A percentile compares a stretch with the other conserved stretches of the same genome.
Evolutionary conservation across 768 basidiomycete genomes (phyloP).

Genomic region (Trametes maxima): DNA sequence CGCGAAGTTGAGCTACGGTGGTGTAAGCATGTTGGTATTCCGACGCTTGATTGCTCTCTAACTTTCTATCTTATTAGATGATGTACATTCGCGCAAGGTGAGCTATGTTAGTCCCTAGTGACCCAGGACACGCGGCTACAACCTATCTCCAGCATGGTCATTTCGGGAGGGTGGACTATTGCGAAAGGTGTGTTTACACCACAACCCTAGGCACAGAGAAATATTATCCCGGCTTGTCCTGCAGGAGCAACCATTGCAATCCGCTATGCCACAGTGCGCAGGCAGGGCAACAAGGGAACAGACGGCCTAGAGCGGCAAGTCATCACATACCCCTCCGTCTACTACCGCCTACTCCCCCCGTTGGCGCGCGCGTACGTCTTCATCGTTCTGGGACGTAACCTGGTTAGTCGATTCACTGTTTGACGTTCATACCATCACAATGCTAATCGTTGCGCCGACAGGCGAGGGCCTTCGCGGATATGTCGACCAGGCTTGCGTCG

Average conservation of each 20-base stretch:
- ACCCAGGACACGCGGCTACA: neutral
- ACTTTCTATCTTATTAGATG: conserved; percentile 49
- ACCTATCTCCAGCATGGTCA: conserved; percentile 56
- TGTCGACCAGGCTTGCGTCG: conserved; percentile 50
- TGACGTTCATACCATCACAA: neutral
- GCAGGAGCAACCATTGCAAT: conserved; percentile 64
- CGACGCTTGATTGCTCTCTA: neutral
- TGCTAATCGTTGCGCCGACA: conserved; percentile 29
- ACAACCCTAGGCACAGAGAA: neutral
- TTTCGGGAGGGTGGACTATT: conserved; percentile 59
- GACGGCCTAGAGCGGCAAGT: conserved; percentile 65
- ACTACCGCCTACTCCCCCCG: conserved; percentile 72
- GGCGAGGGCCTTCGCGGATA: conserved; percentile 52
- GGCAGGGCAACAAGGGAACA: conserved; percentile 59
- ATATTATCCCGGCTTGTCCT: neutral
- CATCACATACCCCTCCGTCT: conserved; percentile 72
- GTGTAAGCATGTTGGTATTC: conserved; percentile 46
- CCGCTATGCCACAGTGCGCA: conserved; percentile 70
- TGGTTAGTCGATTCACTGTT: conserved; percentile 43
- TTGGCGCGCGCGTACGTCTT: conserved; percentile 72
- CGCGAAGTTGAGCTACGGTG: conserved; percentile 74
- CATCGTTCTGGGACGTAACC: conserved; percentile 58
- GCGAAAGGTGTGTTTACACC: conserved; percentile 55
- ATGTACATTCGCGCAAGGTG: conserved; percentile 70
- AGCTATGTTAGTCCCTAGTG: conserved; percentile 19